Conservation (phyloP, 2,329 filamentous ascomycete species). For the Pseudogymnoascus sp. region DNA sequence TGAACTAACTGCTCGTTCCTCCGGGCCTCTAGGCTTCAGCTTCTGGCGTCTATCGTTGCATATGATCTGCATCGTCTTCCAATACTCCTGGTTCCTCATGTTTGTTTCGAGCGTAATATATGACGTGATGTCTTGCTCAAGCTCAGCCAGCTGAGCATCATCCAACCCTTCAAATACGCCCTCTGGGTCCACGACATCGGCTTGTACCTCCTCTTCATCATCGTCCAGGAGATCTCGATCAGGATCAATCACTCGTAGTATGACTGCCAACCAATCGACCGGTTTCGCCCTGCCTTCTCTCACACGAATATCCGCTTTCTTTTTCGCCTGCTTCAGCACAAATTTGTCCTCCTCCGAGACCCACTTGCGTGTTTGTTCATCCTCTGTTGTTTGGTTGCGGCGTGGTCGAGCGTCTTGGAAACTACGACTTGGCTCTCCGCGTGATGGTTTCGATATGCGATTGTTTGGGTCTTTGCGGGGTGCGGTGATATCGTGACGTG, state of each 20-base stretch:
- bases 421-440: conserved; percentile 21
- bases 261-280: conserved; percentile 90
- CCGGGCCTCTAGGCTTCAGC: conserved; percentile 46
- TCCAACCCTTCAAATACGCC: conserved; percentile 69
- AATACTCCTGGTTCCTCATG: conserved; percentile 73
- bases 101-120: conserved; percentile 78
- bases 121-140: conserved; percentile 74
- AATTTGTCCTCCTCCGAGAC: conserved; percentile 94
- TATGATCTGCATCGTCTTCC: conserved; percentile 82
- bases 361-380: conserved; percentile 73
- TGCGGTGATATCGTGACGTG: conserved; percentile 43
- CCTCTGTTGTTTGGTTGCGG: conserved; percentile 36
- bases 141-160: conserved; percentile 58
- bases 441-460: conserved; percentile 46
- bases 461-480: conserved; percentile 47
- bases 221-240: conserved; percentile 83
- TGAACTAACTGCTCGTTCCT: conserved; percentile 69
- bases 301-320: conserved; percentile 92
- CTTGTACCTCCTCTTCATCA: conserved; percentile 61
- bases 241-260: conserved; percentile 77
- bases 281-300: conserved; percentile 84
- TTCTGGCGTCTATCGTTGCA: conserved; percentile 68
- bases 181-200: conserved; percentile 73
- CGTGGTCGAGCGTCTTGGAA: conserved; percentile 22
- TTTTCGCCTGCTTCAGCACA: conserved; percentile 93